A percentile compares a stretch with the other conserved stretches of the same genome.
phyloP scores from a whole-genome alignment of 1,284 basidiomycete species.

The Ustilago curta region DNA sequence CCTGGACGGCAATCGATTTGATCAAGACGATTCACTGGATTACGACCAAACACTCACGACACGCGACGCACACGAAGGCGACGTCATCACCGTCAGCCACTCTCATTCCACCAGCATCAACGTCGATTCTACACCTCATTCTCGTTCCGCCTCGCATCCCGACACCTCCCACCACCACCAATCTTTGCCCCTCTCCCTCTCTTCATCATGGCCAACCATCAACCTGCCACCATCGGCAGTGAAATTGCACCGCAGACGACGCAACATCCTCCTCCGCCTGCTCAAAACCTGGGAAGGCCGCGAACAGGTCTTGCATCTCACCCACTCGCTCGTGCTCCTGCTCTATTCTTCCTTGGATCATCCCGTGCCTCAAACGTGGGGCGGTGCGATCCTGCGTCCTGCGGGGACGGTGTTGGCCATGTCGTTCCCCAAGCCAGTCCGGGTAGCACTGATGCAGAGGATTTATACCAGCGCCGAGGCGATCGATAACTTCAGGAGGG shows the following conservation, averaged over 20 bases:
- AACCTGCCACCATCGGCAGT: constrained; percentile 29
- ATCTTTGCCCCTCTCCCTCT: constrained; percentile 19
- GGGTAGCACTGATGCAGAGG: constrained; percentile 40
- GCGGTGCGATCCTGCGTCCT: constrained; percentile 23
- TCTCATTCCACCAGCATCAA: constrained; percentile 34
- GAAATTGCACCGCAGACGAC: constrained; percentile 29
- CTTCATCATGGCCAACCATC: constrained; percentile 32
- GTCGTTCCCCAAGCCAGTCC: constrained; percentile 26
- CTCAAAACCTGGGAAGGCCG: constrained; percentile 50
- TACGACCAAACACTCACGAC: constrained; percentile 15
- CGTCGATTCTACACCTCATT: constrained; percentile 15
- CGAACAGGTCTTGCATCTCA: constrained; percentile 38
- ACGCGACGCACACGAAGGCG: constrained; percentile 29
- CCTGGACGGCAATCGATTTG: neutral
- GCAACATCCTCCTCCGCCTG: constrained; percentile 28
- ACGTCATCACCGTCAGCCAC: constrained; percentile 34
- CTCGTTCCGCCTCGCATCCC: constrained; percentile 17
- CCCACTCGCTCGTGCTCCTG: constrained; percentile 41
- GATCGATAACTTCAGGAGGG: constrained; percentile 46
- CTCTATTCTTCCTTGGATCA: constrained; percentile 42
- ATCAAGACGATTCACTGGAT: neutral
- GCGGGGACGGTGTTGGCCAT: constrained; percentile 27
- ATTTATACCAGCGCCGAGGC: constrained; percentile 50
- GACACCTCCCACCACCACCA: constrained; percentile 2
- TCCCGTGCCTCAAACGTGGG: constrained; percentile 23